Evolutionary conservation across 371 early-diverging fungal species (phyloP), one percentile per base, ranked within the genome.

Genomic region (Mucor ambiguus): DNA sequence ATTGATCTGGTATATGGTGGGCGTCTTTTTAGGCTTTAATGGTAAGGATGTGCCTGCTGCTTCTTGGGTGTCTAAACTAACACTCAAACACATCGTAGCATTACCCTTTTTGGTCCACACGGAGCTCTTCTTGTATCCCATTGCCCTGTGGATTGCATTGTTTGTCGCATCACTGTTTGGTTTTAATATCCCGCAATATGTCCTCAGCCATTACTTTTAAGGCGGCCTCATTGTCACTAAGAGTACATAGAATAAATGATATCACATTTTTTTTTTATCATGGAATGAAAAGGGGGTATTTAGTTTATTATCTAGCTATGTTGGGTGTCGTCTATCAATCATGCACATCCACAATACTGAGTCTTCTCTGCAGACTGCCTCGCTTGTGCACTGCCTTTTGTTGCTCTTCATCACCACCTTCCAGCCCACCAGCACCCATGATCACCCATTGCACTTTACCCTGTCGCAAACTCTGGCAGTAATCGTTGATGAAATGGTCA

Each of bases 51-150:
- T 24, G 43, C 32, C 2, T 30, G 52, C 2, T 30, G 52, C 26
- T 46, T 5, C 18, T 12, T 54, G 20, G 18, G 61, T 48, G 29
- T 48, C 28, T 41, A 30, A 65, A 22, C 37, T 60, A 30, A 44
- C 57, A 28, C 24, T n/a, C n/a, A n/a, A n/a, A 4, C 24, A 16
- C 12, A 26, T 24, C 12, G 28, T 26, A 88, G 96, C 95, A 3
- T 77, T 96, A 37, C 96, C 96, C 16, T 96, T 96, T 73, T 76
- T 96, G 69, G 89, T 92, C 38, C 91, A 93, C 74, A 90, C 93
- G 9, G 92, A 89, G 67, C 79, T 93, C 54, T 95, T 95, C 79
- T 78, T 96, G 71, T 95, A 92, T 79, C 93, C 95, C 10, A 85
- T 94, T 38, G 86, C 87, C 55, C 68, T 94, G 30, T 80, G 90